These are phyloP conservation scores for Sphagnum contortum DNA, from an alignment of 225 moss, liverwort and hornwort genomes.

Conservation along the genomic window DNA sequence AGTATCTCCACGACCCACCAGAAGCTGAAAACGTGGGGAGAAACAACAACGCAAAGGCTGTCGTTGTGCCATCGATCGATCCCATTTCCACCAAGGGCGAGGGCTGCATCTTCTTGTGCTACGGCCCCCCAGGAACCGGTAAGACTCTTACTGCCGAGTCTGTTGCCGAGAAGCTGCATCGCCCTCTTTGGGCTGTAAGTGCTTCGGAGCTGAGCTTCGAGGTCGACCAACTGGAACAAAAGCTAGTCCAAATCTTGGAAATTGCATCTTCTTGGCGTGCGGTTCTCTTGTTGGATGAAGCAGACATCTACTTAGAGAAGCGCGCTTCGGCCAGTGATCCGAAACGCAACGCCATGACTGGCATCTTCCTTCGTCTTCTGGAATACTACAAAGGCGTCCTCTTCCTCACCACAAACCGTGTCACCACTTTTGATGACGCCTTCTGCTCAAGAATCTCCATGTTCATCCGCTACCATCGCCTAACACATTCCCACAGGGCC, in stretches of 20 bases:
- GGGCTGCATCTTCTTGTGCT: slow-evolving; percentile 25
- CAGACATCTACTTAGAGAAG: slow-evolving; percentile 27
- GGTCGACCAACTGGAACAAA: slow-evolving; percentile 11
- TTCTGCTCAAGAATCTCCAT: slow-evolving; percentile 26
- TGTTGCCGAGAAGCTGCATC: slow-evolving; percentile 22
- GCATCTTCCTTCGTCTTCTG: slow-evolving; percentile 20
- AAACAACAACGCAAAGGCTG: background rate
- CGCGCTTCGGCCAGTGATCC: slow-evolving; percentile 4
- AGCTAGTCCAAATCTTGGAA: slow-evolving; percentile 12
- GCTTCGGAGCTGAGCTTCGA: slow-evolving; percentile 18
- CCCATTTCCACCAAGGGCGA: slow-evolving; percentile 25
- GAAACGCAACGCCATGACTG: slow-evolving; percentile 20
- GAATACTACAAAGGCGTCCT: slow-evolving; percentile 24
- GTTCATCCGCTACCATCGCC: slow-evolving; percentile 13
- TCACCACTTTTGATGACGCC: slow-evolving; percentile 25
- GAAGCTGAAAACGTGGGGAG: too few relatives aligned
- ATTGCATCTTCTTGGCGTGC: slow-evolving; percentile 25
- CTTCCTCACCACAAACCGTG: slow-evolving; percentile 25
- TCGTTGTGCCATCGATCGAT: slow-evolving; percentile 1
- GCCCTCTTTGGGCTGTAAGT: slow-evolving; percentile 23
- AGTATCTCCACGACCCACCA: slow-evolving; percentile 5
- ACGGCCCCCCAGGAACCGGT: slow-evolving; percentile 28
- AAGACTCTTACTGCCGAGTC: slow-evolving; percentile 35
- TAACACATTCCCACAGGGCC: slow-evolving; percentile 2
- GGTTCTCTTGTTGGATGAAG: slow-evolving; percentile 27